Base-by-base conservation (phyloP, 2,329 filamentous ascomycete species). In the Aureobasidium sp. region DNA sequence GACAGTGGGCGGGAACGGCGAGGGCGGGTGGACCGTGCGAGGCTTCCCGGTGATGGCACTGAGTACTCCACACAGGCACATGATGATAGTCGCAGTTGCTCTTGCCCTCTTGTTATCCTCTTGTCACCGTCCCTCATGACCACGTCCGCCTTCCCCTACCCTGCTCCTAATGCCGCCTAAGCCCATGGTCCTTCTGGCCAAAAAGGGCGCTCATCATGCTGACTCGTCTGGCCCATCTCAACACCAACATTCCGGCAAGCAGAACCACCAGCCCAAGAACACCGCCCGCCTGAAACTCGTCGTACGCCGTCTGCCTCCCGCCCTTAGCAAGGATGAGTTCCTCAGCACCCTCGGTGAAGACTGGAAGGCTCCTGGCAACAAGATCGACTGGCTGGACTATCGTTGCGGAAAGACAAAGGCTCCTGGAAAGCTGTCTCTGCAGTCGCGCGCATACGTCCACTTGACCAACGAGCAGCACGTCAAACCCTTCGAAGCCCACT, bases 301-400 rank as follows among this genome's bases (percentile, higher is more conserved):
- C 27, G 81, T 97, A 60, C 86, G 95, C 58, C 84, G 93, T 62
- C 82, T 99, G 4, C 90, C 94, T 11, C 92, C 94, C 1, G 90
- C 88, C 9, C 80, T 99, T 72, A 95, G 89, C 0, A 83, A 90
- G 69, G 75, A 81, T 0, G 94, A 99, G 70, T 93, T 95, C 65
- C 79, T 86, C 68, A 74, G 77, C 15, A 81, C 85, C 9, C 73
- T 97, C 14, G 92, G 91, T 4, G 81, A 86, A 1, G 87, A 91
- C 53, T 97, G 93, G 93, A 89, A 86, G 69, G 69, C 82, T 3
- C 89, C 89, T n/a, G 83, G 82, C 52, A 91, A 90, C 35, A 94
- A 87, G 71, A 85, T 95, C 14, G 92, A 96, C 72, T 97, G 90
- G 90, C 80, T 89, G 66, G 82, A 82, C 53, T 99, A 84, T 72